Evolutionary conservation across 2,329 filamentous ascomycete species (phyloP).

Genomic region (Aspergillus sp.): DNA sequence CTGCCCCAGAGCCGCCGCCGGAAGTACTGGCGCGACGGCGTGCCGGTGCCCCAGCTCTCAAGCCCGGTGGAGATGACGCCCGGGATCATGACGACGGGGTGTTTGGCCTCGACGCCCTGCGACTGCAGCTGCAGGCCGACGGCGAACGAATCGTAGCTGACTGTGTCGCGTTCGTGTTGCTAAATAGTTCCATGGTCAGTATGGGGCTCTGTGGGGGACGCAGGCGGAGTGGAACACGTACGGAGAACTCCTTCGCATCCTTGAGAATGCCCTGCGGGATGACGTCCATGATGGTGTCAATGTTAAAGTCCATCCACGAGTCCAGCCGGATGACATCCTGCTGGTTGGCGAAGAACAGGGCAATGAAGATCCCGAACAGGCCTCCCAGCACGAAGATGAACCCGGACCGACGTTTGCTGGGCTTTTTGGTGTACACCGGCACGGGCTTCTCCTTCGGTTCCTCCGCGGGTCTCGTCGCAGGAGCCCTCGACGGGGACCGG

Average conservation of each 20-base stretch:
- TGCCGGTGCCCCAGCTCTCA: constrained; percentile 92
- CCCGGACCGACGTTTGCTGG: constrained; percentile 70
- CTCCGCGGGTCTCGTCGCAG: not conserved
- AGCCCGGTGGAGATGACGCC: constrained; percentile 96
- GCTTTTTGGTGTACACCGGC: constrained; percentile 36
- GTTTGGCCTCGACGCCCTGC: constrained; percentile 77
- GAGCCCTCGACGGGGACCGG: constrained; percentile 18
- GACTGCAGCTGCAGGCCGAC: constrained; percentile 79
- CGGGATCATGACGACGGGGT: constrained; percentile 95
- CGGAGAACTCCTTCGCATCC: constrained; percentile 82
- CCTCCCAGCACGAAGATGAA: constrained; percentile 86
- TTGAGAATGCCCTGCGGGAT: constrained; percentile 81
- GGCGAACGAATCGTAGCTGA: constrained; percentile 90
- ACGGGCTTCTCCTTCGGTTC: constrained; percentile 13
- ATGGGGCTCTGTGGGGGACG: not conserved
- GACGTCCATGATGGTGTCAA: constrained; percentile 84
- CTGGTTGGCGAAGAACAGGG: constrained; percentile 83
- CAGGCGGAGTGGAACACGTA: constrained; percentile 45
- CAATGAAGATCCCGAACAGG: constrained; percentile 83
- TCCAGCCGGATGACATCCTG: constrained; percentile 89
- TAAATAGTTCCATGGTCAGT: constrained; percentile 15
- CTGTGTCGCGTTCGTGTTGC: constrained; percentile 82
- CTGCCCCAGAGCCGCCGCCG: constrained; percentile 93
- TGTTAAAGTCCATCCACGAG: constrained; percentile 65
- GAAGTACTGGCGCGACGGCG: constrained; percentile 84